Conservation (phyloP, 805 yeast genomes). For the Ogataea allantospora region DNA sequence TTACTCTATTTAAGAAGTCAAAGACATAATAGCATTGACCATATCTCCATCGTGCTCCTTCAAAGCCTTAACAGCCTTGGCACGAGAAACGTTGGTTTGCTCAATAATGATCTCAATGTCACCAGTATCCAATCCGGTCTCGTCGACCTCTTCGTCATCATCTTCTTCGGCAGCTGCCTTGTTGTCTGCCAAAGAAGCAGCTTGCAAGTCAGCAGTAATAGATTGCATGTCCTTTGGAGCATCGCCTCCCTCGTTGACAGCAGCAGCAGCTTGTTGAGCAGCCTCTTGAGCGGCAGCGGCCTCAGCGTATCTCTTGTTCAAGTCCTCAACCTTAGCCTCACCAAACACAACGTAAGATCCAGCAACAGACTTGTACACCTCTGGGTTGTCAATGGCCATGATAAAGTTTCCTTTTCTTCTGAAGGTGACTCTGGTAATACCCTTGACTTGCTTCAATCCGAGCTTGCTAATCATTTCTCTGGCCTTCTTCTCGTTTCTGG, state of each 20-base stretch:
- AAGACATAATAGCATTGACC: slow-evolving; percentile 93
- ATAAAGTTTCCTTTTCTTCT: slow-evolving; percentile 89
- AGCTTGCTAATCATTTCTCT: slow-evolving; percentile 85
- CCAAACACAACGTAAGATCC: slow-evolving; percentile 97
- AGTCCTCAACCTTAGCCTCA: slow-evolving; percentile 95
- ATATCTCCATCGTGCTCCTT: slow-evolving; percentile 87
- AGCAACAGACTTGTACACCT: slow-evolving; percentile 88
- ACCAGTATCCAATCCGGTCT: slow-evolving; percentile 74
- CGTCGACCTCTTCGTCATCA: slow-evolving; percentile 78
- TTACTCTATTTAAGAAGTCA: slow-evolving; percentile 31
- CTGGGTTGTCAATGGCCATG: slow-evolving; percentile 90
- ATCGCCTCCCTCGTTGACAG: slow-evolving; percentile 26
- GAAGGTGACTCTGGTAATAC: slow-evolving; percentile 93
- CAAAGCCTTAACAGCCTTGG: slow-evolving; percentile 89
- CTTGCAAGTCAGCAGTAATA: slow-evolving; percentile 79
- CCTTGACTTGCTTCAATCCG: slow-evolving; percentile 85
- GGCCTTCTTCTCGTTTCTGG: slow-evolving; percentile 95
- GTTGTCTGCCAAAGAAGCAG: slow-evolving; percentile 48
- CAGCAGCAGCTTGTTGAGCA: slow-evolving; percentile 48
- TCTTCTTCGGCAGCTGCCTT: slow-evolving; percentile 40
- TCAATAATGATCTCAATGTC: slow-evolving; percentile 86
- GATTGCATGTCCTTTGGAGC: slow-evolving; percentile 68
- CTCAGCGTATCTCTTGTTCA: slow-evolving; percentile 82
- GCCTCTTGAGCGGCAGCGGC: slow-evolving; percentile 76
- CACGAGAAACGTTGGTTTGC: slow-evolving; percentile 87